Percentiles rank a stretch among this genome's conserved stretches.
These are phyloP conservation scores for Fistulifera solaris DNA, from an alignment of 108 stramenopile species.

Conservation along the genomic window DNA sequence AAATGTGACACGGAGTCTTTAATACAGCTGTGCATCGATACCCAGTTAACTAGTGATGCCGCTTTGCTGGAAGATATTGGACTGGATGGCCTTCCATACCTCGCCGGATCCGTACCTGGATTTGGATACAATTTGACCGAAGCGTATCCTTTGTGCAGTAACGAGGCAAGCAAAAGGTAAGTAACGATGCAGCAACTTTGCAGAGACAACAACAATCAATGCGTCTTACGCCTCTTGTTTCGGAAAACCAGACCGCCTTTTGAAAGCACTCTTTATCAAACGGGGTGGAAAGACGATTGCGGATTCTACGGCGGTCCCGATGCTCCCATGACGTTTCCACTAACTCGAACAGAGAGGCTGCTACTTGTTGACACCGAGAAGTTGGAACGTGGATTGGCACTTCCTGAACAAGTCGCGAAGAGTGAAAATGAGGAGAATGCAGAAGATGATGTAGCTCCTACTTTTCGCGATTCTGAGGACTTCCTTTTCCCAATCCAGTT, in stretches of 20 bases:
- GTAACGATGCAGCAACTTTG: slow-evolving; percentile 24
- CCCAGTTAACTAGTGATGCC: slow-evolving; percentile 44
- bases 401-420: too few species aligned
- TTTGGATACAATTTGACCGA: slow-evolving; percentile 39
- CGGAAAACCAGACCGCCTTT: not conserved
- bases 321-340: slow-evolving; percentile 34
- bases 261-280: slow-evolving; percentile 28
- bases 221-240: not conserved
- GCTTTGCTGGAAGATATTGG: slow-evolving; percentile 45
- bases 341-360: not conserved
- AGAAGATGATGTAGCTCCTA: too few species aligned
- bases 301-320: slow-evolving; percentile 56
- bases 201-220: slow-evolving; percentile 1
- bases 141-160: slow-evolving; percentile 12
- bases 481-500: too few species aligned
- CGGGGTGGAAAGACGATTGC: slow-evolving; percentile 46
- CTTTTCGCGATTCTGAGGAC: too few species aligned
- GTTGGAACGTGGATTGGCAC: too few species aligned
- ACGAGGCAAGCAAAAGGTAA: slow-evolving; percentile 27
- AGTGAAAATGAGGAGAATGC: too few species aligned
- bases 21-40: not conserved
- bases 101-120: slow-evolving; percentile 59
- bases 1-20: slow-evolving; percentile 6
- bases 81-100: slow-evolving; percentile 23
- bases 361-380: not conserved